Conservation (phyloP, 192 early-diverging fungal species). For the Piromyces sp. region DNA sequence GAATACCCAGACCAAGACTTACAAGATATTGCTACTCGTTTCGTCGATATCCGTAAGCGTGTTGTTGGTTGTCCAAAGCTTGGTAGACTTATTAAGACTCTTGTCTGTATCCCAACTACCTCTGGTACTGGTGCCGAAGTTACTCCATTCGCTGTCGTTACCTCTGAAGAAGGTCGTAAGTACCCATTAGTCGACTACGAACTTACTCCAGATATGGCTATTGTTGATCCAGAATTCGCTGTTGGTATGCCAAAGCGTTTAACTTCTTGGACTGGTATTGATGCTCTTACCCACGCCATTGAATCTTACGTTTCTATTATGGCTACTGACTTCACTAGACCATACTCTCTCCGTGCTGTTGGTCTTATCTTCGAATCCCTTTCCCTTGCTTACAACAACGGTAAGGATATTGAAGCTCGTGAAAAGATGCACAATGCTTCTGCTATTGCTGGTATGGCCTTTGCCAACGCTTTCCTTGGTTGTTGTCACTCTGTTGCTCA, state of each 20-base stretch:
- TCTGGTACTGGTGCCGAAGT: conserved; percentile 4
- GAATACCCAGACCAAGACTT: neutral
- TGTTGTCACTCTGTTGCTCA: conserved; percentile 4
- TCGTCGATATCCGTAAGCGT: neutral
- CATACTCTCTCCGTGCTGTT: neutral
- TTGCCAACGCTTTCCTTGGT: neutral
- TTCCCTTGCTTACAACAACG: neutral
- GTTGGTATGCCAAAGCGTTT: conserved; percentile 1
- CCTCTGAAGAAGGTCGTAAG: conserved; percentile 3
- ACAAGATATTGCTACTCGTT: neutral
- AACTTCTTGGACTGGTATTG: conserved; percentile 4
- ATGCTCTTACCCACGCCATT: conserved; percentile 4
- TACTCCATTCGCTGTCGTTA: conserved; percentile 6
- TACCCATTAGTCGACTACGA: conserved; percentile 2
- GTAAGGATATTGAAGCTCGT: conserved; percentile 1
- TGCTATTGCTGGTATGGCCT: conserved; percentile 2
- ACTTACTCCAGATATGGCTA: conserved; percentile 1
- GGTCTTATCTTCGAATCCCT: conserved; percentile 1
- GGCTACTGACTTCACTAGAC: neutral
- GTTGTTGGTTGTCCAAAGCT: conserved; percentile 1
- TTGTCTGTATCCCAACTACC: conserved; percentile 4
- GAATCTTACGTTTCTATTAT: conserved; percentile 3
- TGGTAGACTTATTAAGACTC: neutral
- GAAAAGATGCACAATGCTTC: conserved; percentile 4
- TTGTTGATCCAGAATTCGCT: conserved; percentile 5